These are phyloP conservation scores for Colletotrichum chlorophyti DNA, from an alignment of 2,329 filamentous ascomycete genomes.

Conservation along the genomic window DNA sequence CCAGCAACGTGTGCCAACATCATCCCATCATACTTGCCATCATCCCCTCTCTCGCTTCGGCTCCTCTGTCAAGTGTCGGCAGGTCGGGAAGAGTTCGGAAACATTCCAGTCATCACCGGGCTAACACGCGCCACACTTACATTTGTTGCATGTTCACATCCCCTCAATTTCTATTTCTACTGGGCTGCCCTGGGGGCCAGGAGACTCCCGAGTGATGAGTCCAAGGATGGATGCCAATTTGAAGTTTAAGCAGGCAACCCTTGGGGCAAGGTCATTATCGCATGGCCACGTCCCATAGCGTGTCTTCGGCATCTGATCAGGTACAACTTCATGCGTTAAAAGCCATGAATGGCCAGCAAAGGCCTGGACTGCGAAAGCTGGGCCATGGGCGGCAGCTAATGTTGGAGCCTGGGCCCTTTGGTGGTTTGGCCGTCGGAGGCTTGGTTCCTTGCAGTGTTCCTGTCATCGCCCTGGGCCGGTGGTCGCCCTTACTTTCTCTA, in stretches of 20 bases:
- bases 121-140: slow-evolving; percentile 9
- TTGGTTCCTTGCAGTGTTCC: slow-evolving; percentile 8
- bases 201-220: neutral
- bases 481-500: slow-evolving; percentile 10
- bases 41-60: no score
- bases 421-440: slow-evolving; percentile 4
- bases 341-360: neutral
- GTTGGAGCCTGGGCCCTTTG: slow-evolving; percentile 5
- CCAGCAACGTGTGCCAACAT: neutral
- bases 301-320: neutral
- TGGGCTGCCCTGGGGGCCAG: neutral
- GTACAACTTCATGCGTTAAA: neutral
- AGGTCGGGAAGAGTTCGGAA: neutral
- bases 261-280: neutral
- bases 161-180: no score
- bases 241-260: slow-evolving; percentile 9
- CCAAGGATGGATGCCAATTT: neutral
- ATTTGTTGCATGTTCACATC: neutral
- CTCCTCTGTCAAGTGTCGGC: neutral
- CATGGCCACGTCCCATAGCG: slow-evolving; percentile 9
- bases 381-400: slow-evolving; percentile 11
- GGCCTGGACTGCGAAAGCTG: neutral
- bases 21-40: neutral
- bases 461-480: slow-evolving; percentile 9
- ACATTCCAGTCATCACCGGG: slow-evolving; percentile 18